Evolutionary conservation across 1,284 basidiomycete genomes (phyloP).

Genomic region (Anthracocystis panici-leucophaei): DNA sequence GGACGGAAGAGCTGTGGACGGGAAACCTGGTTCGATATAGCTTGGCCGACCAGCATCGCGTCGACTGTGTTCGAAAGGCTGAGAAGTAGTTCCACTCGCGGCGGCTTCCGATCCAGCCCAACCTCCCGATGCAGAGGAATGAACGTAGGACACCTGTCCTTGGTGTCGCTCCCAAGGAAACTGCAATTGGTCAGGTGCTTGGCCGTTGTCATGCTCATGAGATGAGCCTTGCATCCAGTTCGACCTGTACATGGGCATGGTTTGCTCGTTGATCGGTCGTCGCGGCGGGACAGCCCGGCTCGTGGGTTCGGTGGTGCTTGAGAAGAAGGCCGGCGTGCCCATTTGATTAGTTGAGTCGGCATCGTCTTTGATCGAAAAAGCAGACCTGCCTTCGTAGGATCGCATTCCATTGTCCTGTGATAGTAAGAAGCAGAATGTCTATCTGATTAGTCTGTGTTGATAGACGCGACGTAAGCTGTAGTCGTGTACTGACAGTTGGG

Average conservation of each 20-base stretch:
- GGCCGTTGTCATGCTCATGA: background rate
- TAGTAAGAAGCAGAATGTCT: background rate
- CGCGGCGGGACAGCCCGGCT: conserved; percentile 1
- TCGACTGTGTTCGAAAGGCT: conserved; percentile 5
- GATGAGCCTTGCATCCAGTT: background rate
- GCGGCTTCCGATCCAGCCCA: background rate
- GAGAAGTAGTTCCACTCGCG: background rate
- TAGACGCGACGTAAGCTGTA: no score
- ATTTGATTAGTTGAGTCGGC: background rate
- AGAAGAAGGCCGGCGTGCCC: background rate
- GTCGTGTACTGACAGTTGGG: conserved; percentile 12
- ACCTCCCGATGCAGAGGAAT: background rate
- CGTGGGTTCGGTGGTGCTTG: background rate
- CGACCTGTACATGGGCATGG: background rate
- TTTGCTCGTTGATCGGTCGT: conserved; percentile 2
- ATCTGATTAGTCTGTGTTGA: background rate
- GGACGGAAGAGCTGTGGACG: conserved; percentile 1
- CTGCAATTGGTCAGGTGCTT: background rate
- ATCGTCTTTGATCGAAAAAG: conserved; percentile 13
- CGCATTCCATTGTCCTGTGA: conserved; percentile 12
- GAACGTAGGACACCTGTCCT: background rate
- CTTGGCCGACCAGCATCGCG: background rate
- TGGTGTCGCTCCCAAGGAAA: conserved; percentile 26
- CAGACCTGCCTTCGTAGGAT: conserved; percentile 1
- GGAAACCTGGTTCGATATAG: conserved; percentile 3